Conservation (phyloP, 1,139 yeast species). For the Pichia sp. region DNA sequence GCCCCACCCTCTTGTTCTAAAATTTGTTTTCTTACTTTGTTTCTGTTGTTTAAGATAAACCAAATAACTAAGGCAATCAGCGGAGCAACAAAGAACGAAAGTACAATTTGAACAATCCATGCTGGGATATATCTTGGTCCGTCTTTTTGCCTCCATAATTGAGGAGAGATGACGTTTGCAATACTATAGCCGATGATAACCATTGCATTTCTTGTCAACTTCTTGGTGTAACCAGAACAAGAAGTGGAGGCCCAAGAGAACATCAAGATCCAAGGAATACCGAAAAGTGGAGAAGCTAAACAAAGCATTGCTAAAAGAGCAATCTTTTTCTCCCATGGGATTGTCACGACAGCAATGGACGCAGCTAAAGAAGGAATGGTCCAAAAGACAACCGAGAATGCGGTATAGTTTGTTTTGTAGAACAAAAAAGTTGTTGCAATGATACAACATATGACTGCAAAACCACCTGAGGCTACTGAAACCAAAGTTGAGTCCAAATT, state of each 20-base stretch:
- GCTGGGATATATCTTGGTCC: constrained; percentile 44
- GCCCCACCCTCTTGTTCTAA: constrained; percentile 15
- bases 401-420: constrained; percentile 30
- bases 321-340: constrained; percentile 39
- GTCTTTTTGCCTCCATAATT: constrained; percentile 39
- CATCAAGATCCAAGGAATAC: constrained; percentile 41
- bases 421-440: constrained; percentile 22
- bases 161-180: constrained; percentile 44
- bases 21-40: constrained; percentile 32
- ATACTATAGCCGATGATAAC: constrained; percentile 38
- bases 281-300: constrained; percentile 38
- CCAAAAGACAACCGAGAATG: constrained; percentile 38
- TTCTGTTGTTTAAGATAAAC: constrained; percentile 38
- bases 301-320: constrained; percentile 42
- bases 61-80: constrained; percentile 36
- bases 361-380: constrained; percentile 42
- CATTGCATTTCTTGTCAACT: constrained; percentile 38
- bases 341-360: constrained; percentile 40
- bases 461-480: constrained; percentile 36
- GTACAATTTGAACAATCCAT: constrained; percentile 51
- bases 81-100: constrained; percentile 43
- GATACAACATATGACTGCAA: constrained; percentile 23
- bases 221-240: constrained; percentile 40
- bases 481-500: constrained; percentile 47
- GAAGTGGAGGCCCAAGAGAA: constrained; percentile 37